phyloP scores from a whole-genome alignment of 2,329 filamentous ascomycete species.

The Hirsutella rhossiliensis region DNA sequence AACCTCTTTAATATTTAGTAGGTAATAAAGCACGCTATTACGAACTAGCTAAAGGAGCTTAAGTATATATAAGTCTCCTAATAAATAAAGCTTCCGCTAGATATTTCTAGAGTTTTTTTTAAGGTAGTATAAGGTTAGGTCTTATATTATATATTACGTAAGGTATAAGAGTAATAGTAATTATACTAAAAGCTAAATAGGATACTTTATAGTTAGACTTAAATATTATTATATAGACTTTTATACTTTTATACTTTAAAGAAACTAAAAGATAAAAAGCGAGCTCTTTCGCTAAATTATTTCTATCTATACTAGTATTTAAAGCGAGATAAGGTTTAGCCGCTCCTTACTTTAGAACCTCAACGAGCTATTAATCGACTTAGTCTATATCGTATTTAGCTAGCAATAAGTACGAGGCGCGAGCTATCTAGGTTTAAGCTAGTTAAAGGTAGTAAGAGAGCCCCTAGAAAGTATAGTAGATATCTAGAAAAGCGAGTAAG shows the following conservation, averaged over 20 bases:
- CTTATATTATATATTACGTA: slow-evolving; percentile 8
- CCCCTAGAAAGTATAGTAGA: slow-evolving; percentile 5
- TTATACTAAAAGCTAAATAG: too few relatives aligned
- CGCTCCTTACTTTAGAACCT: slow-evolving; percentile 5
- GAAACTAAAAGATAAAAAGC: too few relatives aligned
- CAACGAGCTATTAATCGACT: not conserved
- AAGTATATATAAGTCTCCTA: slow-evolving; percentile 5
- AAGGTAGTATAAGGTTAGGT: too few relatives aligned
- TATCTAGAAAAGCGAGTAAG: too few relatives aligned
- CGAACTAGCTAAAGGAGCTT: slow-evolving; percentile 9
- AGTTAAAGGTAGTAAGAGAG: slow-evolving; percentile 2
- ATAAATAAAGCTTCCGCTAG: slow-evolving; percentile 5
- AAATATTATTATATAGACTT: too few relatives aligned
- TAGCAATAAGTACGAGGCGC: slow-evolving; percentile 3
- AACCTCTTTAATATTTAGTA: slow-evolving; percentile 9
- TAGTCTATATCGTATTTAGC: not conserved
- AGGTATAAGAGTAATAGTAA: slow-evolving; percentile 7
- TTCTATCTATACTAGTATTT: slow-evolving; percentile 8
- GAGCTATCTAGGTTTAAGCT: slow-evolving; percentile 6
- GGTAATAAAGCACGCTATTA: too few relatives aligned
- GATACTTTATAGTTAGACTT: too few relatives aligned
- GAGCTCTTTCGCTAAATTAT: too few relatives aligned
- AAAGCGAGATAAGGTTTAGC: not conserved
- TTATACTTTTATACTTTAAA: too few relatives aligned
- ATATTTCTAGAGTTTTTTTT: slow-evolving; percentile 4